Evolutionary conservation across 2,329 filamentous ascomycete genomes (phyloP).

Genomic region (Cryphonectria japonica): DNA sequence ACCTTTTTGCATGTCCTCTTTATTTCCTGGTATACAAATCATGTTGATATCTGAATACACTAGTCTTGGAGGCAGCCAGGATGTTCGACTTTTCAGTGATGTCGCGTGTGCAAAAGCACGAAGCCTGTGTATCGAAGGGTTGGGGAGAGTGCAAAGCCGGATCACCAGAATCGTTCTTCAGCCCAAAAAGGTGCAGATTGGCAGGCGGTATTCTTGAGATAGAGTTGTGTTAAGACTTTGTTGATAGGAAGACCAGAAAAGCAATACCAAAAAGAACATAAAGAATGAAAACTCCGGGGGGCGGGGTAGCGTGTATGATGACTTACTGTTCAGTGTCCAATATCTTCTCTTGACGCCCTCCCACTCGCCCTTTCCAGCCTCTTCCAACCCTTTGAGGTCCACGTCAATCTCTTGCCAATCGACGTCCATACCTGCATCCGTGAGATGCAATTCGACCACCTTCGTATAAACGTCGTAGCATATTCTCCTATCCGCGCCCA

Average conservation of each 20-base stretch:
- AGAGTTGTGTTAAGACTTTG: constrained; percentile 33
- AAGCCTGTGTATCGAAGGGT: constrained; percentile 8
- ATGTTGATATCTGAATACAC: not conserved
- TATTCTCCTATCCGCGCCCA: constrained; percentile 88
- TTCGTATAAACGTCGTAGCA: constrained; percentile 97
- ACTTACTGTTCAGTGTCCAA: constrained; percentile 78
- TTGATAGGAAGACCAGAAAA: constrained; percentile 27
- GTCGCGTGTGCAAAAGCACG: not conserved
- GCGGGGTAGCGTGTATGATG: not conserved
- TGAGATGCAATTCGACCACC: constrained; percentile 87
- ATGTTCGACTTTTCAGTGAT: not conserved
- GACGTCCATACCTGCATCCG: constrained; percentile 86
- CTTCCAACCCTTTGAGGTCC: constrained; percentile 65
- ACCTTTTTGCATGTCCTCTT: not conserved
- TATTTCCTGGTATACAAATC: constrained; percentile 5
- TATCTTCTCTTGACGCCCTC: constrained; percentile 85
- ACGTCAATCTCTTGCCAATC: constrained; percentile 83
- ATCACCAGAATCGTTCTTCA: constrained; percentile 40
- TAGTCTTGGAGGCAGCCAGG: not conserved
- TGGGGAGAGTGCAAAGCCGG: not conserved
- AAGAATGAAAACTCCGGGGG: not conserved
- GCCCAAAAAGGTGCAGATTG: constrained; percentile 74
- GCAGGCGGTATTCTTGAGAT: constrained; percentile 69
- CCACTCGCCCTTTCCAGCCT: constrained; percentile 77
- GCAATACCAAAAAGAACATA: not conserved